These are phyloP conservation scores for Venturia carpophila DNA, from an alignment of 2,329 filamentous ascomycete species.

Conservation along the genomic window DNA sequence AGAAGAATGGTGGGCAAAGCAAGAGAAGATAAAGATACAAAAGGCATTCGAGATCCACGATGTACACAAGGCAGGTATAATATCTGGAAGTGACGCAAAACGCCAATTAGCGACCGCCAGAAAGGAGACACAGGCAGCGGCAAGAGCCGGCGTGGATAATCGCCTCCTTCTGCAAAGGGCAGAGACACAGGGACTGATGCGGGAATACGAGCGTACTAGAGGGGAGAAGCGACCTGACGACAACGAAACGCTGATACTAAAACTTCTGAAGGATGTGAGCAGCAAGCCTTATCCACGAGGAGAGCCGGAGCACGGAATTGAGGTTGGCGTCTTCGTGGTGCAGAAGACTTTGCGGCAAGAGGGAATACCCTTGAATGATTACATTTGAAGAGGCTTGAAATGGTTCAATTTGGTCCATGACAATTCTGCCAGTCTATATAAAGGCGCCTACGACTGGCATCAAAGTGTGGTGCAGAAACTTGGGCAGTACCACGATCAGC, in stretches of 20 bases:
- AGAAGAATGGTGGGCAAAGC: slow-evolving; percentile 55
- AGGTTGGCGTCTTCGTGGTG: slow-evolving; percentile 43
- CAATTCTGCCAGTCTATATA: background rate
- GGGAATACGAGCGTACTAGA: slow-evolving; percentile 42
- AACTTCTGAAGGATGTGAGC: slow-evolving; percentile 52
- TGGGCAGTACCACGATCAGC: background rate
- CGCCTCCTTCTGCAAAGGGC: slow-evolving; percentile 33
- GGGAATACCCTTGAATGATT: background rate
- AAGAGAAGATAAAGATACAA: slow-evolving; percentile 53
- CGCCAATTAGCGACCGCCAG: slow-evolving; percentile 5
- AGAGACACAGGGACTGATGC: slow-evolving; percentile 36
- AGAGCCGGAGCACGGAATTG: slow-evolving; percentile 39
- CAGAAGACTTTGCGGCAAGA: slow-evolving; percentile 22
- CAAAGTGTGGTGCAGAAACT: background rate
- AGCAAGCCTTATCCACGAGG: slow-evolving; percentile 39
- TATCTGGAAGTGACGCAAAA: slow-evolving; percentile 25
- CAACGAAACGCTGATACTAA: slow-evolving; percentile 35
- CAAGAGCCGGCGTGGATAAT: slow-evolving; percentile 33
- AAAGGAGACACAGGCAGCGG: slow-evolving; percentile 13
- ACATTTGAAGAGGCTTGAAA: background rate
- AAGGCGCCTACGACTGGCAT: background rate
- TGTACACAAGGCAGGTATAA: slow-evolving; percentile 32
- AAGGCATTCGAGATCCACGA: slow-evolving; percentile 33
- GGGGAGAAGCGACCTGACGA: slow-evolving; percentile 9
- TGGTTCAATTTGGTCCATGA: background rate